Evolutionary conservation across 257 asterid species (phyloP).

Genomic region (Avicennia marina): DNA sequence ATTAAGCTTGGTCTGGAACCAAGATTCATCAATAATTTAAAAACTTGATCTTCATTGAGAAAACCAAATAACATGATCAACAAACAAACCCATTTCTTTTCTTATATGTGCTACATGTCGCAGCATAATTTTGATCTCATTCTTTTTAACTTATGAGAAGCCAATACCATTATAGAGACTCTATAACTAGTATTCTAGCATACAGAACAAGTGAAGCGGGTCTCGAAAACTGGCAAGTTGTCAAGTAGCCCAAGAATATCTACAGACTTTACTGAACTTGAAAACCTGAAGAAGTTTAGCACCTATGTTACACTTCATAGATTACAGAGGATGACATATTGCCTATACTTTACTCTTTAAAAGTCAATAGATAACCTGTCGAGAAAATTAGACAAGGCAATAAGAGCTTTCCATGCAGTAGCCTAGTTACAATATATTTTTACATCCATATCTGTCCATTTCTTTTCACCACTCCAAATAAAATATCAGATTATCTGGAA

Average conservation of each 20-base stretch:
- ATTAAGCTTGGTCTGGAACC: neutral
- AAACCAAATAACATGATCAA: neutral
- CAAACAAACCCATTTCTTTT: neutral
- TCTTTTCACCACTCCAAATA: too few relatives aligned
- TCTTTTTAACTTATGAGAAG: neutral
- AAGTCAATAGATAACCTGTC: neutral
- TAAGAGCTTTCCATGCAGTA: neutral
- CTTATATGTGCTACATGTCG: neutral
- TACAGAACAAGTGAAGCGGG: neutral
- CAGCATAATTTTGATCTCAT: neutral
- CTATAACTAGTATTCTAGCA: neutral
- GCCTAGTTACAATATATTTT: too few relatives aligned
- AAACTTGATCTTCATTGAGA: neutral
- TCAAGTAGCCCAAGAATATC: neutral
- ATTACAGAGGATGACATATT: conserved; percentile 5
- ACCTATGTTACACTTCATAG: neutral
- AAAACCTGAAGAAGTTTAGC: neutral
- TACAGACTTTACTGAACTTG: neutral
- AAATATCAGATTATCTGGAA: too few relatives aligned
- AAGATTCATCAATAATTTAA: neutral
- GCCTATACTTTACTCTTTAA: conserved; percentile 2
- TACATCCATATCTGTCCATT: too few relatives aligned
- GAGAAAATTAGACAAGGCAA: neutral
- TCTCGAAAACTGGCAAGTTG: neutral
- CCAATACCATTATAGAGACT: neutral